Conservation (phyloP, 2,329 filamentous ascomycete genomes). For the Graphiopsis chlorocephala region DNA sequence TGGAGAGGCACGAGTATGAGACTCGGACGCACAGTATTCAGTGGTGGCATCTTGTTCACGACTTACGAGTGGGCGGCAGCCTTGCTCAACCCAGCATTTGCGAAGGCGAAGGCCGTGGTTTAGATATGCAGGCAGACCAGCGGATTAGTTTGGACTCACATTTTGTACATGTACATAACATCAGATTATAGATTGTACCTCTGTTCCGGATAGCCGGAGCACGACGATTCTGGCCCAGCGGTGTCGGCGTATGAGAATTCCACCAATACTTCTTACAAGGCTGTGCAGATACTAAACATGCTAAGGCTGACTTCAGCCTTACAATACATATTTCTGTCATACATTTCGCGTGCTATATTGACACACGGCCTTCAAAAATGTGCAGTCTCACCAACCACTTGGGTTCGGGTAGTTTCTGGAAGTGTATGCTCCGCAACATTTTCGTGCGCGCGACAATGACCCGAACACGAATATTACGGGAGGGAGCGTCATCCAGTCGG, state of each 20-base stretch:
- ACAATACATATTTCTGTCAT: background rate
- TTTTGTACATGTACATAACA: background rate
- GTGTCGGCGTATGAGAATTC: background rate
- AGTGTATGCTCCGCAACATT: background rate
- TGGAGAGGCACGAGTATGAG: conserved; percentile 70
- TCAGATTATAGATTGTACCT: background rate
- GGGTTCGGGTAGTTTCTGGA: background rate
- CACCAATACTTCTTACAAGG: background rate
- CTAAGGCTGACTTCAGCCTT: background rate
- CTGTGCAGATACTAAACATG: background rate
- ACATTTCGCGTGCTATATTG: background rate
- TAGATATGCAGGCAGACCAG: background rate
- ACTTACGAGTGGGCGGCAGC: conserved; percentile 58
- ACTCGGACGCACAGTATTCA: conserved; percentile 61
- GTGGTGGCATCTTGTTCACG: conserved; percentile 65
- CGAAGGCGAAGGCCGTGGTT: conserved; percentile 8
- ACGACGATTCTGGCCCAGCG: no score
- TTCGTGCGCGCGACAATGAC: conserved; percentile 6
- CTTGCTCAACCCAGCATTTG: conserved; percentile 43
- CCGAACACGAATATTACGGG: background rate
- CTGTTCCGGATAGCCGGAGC: background rate
- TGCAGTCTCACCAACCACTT: background rate
- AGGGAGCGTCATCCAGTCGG: conserved; percentile 5
- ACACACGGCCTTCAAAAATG: background rate
- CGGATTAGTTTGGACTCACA: background rate